A percentile compares a stretch with the other conserved stretches of the same genome.
phyloP scores from a whole-genome alignment of 495 filamentous ascomycete species.

The Neurospora sublineolata region DNA sequence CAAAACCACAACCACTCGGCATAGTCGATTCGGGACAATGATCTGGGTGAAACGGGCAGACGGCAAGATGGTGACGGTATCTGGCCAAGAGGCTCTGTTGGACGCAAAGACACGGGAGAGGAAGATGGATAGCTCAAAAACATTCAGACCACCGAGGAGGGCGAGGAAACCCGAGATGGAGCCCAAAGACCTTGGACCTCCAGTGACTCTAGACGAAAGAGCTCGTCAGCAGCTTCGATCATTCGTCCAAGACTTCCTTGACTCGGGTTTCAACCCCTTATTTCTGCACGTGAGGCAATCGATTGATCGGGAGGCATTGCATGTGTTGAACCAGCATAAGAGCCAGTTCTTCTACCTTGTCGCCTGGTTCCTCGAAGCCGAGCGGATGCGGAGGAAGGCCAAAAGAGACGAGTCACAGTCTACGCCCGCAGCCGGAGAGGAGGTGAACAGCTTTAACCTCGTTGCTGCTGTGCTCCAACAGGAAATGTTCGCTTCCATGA shows the following conservation, averaged over 20 bases:
- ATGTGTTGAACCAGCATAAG: slow-evolving; percentile 59
- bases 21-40: slow-evolving; percentile 94
- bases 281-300: slow-evolving; percentile 78
- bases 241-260: slow-evolving; percentile 90
- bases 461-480: slow-evolving; percentile 85
- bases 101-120: slow-evolving; percentile 59
- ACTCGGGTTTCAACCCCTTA: slow-evolving; percentile 91
- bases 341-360: slow-evolving; percentile 88
- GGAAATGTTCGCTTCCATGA: slow-evolving; percentile 80
- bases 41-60: slow-evolving; percentile 90
- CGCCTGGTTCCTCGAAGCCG: slow-evolving; percentile 88
- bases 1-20: slow-evolving; percentile 71
- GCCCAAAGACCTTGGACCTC: slow-evolving; percentile 63
- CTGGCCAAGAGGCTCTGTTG: slow-evolving; percentile 72
- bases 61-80: slow-evolving; percentile 68
- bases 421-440: slow-evolving; percentile 31
- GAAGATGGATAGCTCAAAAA: slow-evolving; percentile 88
- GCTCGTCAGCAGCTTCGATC: slow-evolving; percentile 60
- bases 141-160: slow-evolving; percentile 68
- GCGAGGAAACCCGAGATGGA: slow-evolving; percentile 53
- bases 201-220: slow-evolving; percentile 50
- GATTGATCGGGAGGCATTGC: slow-evolving; percentile 82
- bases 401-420: slow-evolving; percentile 35
- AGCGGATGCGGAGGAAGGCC: slow-evolving; percentile 57
- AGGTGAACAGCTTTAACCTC: slow-evolving; percentile 69